Percentiles rank a stretch among this genome's conserved stretches.
Evolutionary conservation across 2,329 filamentous ascomycete species (phyloP).

Genomic region (Septoria petroselini): DNA sequence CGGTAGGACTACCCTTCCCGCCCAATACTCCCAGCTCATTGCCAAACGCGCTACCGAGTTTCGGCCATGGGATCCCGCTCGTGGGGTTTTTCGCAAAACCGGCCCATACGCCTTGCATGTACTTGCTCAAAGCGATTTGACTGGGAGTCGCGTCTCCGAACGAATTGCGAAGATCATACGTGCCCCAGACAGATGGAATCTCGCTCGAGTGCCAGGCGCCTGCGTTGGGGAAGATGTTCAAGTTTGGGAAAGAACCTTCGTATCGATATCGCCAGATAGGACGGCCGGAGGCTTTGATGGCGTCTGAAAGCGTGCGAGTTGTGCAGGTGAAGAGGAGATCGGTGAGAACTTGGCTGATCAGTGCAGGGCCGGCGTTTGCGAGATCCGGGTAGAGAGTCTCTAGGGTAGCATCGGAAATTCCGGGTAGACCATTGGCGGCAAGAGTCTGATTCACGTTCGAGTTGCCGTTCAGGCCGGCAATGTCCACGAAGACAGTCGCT

Average conservation of each 20-base stretch:
- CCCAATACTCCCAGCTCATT: conserved; percentile 21
- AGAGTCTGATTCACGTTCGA: conserved; percentile 21
- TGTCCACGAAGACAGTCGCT: conserved; percentile 25
- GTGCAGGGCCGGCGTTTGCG: neutral
- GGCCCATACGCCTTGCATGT: conserved; percentile 26
- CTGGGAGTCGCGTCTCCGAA: conserved; percentile 18
- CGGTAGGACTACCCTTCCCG: conserved; percentile 8
- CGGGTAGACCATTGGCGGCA: conserved; percentile 17
- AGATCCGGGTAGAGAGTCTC: neutral
- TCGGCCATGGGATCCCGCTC: conserved; percentile 28
- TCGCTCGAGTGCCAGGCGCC: conserved; percentile 40
- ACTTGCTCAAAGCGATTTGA: conserved; percentile 24
- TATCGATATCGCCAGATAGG: conserved; percentile 35
- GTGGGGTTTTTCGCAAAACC: conserved; percentile 24
- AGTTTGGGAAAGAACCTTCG: conserved; percentile 34
- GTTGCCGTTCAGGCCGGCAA: conserved; percentile 23
- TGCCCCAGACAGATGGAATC: conserved; percentile 30
- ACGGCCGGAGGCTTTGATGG: conserved; percentile 17
- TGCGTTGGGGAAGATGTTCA: conserved; percentile 19
- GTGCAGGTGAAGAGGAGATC: conserved; percentile 32
- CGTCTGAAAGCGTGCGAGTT: conserved; percentile 18
- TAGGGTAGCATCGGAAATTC: neutral
- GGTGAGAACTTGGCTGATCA: conserved; percentile 11
- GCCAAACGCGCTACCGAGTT: conserved; percentile 25
- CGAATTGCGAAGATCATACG: conserved; percentile 21